These are phyloP conservation scores for Musa beccarii DNA, from an alignment of 176 grass and related monocot genomes.

Conservation along the genomic window DNA sequence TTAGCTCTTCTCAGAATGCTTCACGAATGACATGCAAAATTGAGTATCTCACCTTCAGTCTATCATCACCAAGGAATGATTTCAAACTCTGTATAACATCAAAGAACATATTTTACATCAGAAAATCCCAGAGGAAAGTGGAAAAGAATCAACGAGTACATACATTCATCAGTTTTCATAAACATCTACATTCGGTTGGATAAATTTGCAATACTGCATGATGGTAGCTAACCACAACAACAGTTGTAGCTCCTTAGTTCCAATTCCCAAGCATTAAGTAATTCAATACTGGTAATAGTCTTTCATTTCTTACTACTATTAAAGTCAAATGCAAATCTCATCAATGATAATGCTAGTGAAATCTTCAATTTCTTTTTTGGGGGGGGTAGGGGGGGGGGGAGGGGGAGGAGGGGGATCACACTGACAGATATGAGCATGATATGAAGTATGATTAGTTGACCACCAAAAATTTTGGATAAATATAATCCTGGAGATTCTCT, in stretches of 20 bases:
- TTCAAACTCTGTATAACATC: conserved; percentile 62
- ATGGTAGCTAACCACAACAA: neutral
- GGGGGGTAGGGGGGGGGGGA: too few relatives aligned
- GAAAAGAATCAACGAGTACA: neutral
- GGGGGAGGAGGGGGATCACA: too few relatives aligned
- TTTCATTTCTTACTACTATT: neutral
- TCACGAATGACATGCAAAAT: neutral
- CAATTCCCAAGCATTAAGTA: too few relatives aligned
- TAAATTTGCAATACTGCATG: too few relatives aligned
- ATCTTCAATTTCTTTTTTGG: neutral
- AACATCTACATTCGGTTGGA: too few relatives aligned
- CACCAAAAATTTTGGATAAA: neutral
- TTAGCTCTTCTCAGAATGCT: conserved; percentile 1
- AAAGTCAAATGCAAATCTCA: neutral
- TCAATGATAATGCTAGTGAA: neutral
- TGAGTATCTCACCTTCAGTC: conserved; percentile 56
- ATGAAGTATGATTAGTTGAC: too few relatives aligned
- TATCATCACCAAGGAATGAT: conserved; percentile 67
- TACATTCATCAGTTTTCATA: too few relatives aligned
- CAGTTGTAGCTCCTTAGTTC: neutral
- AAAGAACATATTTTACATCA: conserved; percentile 4
- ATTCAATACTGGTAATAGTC: neutral
- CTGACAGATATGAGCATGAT: too few relatives aligned
- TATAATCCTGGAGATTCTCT: neutral
- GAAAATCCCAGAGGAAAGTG: neutral